Evolutionary conservation across 179 eudicot species (phyloP).

Genomic region (Camellia oleifera): DNA sequence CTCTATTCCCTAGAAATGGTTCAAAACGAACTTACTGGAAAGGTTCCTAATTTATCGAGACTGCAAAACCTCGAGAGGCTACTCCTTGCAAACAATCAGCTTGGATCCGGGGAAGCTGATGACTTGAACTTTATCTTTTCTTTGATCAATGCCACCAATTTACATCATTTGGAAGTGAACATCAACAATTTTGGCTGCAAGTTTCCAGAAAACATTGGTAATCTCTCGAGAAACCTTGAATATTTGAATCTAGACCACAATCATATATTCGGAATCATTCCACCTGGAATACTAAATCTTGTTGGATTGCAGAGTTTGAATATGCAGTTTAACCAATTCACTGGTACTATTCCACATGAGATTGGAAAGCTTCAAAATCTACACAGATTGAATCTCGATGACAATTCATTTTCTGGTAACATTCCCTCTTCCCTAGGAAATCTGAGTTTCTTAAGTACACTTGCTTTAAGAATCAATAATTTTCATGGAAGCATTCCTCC

Average conservation of each 20-base stretch:
- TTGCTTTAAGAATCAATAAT: background rate
- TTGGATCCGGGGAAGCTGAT: constrained; percentile 17
- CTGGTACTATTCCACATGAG: background rate
- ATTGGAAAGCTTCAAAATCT: constrained; percentile 7
- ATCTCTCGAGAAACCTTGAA: constrained; percentile 22
- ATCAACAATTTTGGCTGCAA: constrained; percentile 12
- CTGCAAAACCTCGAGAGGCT: background rate
- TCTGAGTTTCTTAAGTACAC: background rate
- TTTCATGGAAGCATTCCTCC: constrained; percentile 15
- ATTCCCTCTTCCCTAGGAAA: constrained; percentile 1
- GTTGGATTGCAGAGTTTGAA: background rate
- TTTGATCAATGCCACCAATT: constrained; percentile 23
- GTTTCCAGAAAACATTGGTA: constrained; percentile 22
- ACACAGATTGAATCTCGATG: background rate
- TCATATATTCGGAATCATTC: constrained; percentile 13
- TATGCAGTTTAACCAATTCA: background rate
- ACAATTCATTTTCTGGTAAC: background rate
- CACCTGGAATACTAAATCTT: background rate
- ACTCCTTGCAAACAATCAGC: constrained; percentile 4
- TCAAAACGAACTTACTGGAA: background rate
- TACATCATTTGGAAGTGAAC: background rate
- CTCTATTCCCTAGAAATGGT: background rate
- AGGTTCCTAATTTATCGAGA: background rate
- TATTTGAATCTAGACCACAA: background rate
- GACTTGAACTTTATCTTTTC: constrained; percentile 33